Evolutionary conservation across 1,284 basidiomycete species (phyloP), one percentile per base, ranked within the genome.

Genomic region (Trichosporon inkin): DNA sequence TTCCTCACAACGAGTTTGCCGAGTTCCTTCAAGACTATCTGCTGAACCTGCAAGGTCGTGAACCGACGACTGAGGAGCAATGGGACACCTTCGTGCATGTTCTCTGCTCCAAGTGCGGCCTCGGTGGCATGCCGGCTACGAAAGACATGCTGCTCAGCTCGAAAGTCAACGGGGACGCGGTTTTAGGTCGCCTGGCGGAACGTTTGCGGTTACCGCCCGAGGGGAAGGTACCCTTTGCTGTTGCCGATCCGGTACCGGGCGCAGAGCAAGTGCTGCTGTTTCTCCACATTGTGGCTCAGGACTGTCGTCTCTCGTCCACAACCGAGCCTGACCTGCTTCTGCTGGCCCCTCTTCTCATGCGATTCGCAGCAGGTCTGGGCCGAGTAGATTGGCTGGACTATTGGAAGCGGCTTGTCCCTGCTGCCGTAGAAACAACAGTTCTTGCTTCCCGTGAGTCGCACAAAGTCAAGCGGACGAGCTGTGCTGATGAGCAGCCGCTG

Each of bases 321-420:
- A 79, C 82, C 10, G 83, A 85, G 56, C 71, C 80, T 22, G 81
- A 83, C 2, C 75, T 92, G n/a, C 62, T 81, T n/a, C 78, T 78
- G 24, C 77, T 94, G 8, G 86, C 82, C 0, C 82, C 83, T 0
- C 66, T 92, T 10, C 81, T 94, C 7, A 84, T 86, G 60, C 80
- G 81, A 1, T 75, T 94, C n/a, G 88, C 88, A 2, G 70, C 81
- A 8, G 76, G 59, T 0, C 28, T 84, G 13, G 83, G 89, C 6
- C 82, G 87, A 24, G 83, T 83, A 0, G 89, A 90, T 69, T 96
- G 92, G 89, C 83, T 84, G 2, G 92, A 95, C 73, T 92, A 92
- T 71, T 91, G 90, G 88, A 86, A 86, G 65, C 82, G 90, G 7
- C 77, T 90, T 28, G 84, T 85, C 68, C 89, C 90, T 0, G 81